Base-by-base conservation (phyloP, 2,329 filamentous ascomycete species). In the Fonsecaea multimorphosa region DNA sequence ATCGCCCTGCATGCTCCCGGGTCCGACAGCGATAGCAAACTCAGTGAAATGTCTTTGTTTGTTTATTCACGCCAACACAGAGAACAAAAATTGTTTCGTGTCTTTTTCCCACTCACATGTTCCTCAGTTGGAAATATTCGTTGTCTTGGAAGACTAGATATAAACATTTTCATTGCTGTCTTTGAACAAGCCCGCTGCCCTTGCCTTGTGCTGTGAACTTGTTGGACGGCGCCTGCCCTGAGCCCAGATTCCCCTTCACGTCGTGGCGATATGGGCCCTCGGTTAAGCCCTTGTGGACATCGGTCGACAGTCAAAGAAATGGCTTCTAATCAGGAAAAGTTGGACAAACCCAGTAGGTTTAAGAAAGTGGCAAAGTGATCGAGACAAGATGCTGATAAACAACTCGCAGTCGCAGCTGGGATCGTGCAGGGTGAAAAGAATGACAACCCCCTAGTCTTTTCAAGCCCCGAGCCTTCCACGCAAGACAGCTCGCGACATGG, bases 11-110 rank as follows among this genome's bases (percentile, higher is more conserved):
- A 49, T 9, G 44, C 22, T 49, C 44, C 44, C 44, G 44, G 44
- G 44, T 49, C 44, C 44, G 44, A 22, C 44, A 49, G 44, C 19
- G 19, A 49, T 49, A 24, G 44, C 44, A 49, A 49, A 49, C 44
- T 22, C 6, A 44, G 9, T 24, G 8, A 24, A 19, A 24, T 12
- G 44, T 49, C 44, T 49, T 49, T 24, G 44, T 24, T 49, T 49
- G 24, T 49, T 24, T 49, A 11, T 12, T 24, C 9, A 49, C n/a
- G 2, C 44, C 38, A 38, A 8, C 38, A 40, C 4, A 7, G n/a
- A 40, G 38, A 40, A 40, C 9, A 40, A 6, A n/a, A 4, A 4
- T 19, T 40, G 14, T 40, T n/a, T 19, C n/a, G 16, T 40, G 4
- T 40, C 38, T 6, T 19, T 40, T 8, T 40, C 38, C 9, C 44